Evolutionary conservation across 148 eudicot species (phyloP), one percentile per base, ranked within the genome.

Genomic region (Rhododendron mucronatum): DNA sequence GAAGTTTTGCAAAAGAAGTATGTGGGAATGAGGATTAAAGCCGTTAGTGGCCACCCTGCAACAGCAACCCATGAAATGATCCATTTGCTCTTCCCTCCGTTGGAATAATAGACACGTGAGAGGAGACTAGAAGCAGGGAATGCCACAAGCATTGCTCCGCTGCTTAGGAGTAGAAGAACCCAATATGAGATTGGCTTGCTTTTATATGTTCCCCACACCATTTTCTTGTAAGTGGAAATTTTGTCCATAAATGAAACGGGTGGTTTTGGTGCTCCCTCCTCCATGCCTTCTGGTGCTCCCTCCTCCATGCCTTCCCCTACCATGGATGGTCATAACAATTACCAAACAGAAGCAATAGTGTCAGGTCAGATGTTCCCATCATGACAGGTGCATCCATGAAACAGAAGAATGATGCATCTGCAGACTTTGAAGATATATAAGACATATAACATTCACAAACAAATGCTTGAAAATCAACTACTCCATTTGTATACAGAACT

Each of bases 11-110:
- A 82, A 39, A 93, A 55, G 80, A 91, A 83, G 87, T 94, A 94
- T 1, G 88, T 87, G 1, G 97, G 95, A 45, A 93, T 13, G 33
- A 95, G 80, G 39, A 90, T 90, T 2, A 93, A 9, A 33, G 90
- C 92, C 5, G 95, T 82, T 3, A 95, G 73, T 15, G 98, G 98
- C 98, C 98, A 95, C 83, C 95, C 98, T 1, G 91, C 97, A 41
- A 93, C 98, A 5, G 95, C 90, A 23, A 92, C 91, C 98, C 97
- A 95, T 15, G 97, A 91, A 85, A 92, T 91, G 82, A 95, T 93
- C 97, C 98, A 95, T 87, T 95, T 95, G 83, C 94, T 94, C 41
- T 89, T 87, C 20, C 98, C 98, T 1, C 98, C 98, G 15, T 95
- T 90, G 35, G 94, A 86, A 75, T 77, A 95, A 80, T 95, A 95